phyloP scores from a whole-genome alignment of 2,329 filamentous ascomycete genomes.

The Trichocomaceae sp. region DNA sequence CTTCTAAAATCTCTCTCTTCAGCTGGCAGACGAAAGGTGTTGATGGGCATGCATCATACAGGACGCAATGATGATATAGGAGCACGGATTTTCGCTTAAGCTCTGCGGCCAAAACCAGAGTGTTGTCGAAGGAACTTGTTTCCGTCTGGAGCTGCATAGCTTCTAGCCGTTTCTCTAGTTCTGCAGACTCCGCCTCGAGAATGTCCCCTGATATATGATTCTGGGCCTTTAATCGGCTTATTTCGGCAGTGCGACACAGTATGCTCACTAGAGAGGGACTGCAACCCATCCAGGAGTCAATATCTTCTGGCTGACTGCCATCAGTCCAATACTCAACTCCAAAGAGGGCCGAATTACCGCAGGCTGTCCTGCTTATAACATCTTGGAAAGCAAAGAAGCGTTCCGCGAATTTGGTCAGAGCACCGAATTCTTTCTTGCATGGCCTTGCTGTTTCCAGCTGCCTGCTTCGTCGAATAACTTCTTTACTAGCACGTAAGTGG shows the following conservation, averaged over 20 bases:
- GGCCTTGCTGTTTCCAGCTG: constrained; percentile 13
- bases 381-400: constrained; percentile 49
- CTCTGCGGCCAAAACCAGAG: constrained; percentile 34
- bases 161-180: constrained; percentile 29
- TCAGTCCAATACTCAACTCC: constrained; percentile 44
- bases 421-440: constrained; percentile 15
- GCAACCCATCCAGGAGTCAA: constrained; percentile 42
- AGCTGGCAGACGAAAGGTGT: constrained; percentile 29
- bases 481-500: constrained; percentile 43
- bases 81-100: constrained; percentile 40
- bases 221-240: constrained; percentile 31
- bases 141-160: constrained; percentile 2
- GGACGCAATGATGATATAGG: constrained; percentile 42
- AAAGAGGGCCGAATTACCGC: constrained; percentile 43
- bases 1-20: constrained; percentile 31
- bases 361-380: constrained; percentile 47
- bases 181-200: constrained; percentile 29
- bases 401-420: constrained; percentile 36
- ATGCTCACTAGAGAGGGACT: constrained; percentile 43
- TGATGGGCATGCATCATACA: constrained; percentile 38
- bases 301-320: constrained; percentile 33
- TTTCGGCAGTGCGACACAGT: constrained; percentile 43
- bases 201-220: constrained; percentile 19
- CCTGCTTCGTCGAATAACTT: constrained; percentile 39
- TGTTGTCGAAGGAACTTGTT: constrained; percentile 20